A percentile compares a stretch with the other conserved stretches of the same genome.
phyloP scores from a whole-genome alignment of 805 yeast genomes.

The Metschnikowia rubicola region DNA sequence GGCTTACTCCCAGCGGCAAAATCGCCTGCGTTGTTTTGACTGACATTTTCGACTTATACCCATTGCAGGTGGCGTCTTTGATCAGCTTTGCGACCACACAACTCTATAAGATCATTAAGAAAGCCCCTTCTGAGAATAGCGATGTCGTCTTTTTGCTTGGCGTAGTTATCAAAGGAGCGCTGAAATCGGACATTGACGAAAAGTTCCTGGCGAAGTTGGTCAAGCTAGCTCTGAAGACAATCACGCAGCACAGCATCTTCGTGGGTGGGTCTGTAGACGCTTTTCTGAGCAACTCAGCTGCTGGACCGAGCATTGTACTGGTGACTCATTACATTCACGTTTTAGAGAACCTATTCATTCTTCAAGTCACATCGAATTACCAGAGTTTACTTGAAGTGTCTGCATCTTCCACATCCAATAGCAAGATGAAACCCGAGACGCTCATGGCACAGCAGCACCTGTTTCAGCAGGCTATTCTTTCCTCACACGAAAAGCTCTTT shows the following conservation, averaged over 20 bases:
- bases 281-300: constrained; percentile 9
- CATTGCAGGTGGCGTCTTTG: constrained; percentile 35
- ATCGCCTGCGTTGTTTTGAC: constrained; percentile 31
- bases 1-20: constrained; percentile 18
- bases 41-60: constrained; percentile 37
- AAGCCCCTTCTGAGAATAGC: constrained; percentile 23
- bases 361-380: constrained; percentile 35
- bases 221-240: constrained; percentile 30
- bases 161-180: constrained; percentile 31
- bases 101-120: constrained; percentile 39
- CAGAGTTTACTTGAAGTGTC: constrained; percentile 35
- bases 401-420: constrained; percentile 33
- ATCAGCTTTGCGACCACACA: constrained; percentile 32
- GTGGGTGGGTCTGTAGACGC: constrained; percentile 11
- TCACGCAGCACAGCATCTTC: constrained; percentile 20
- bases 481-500: constrained; percentile 29
- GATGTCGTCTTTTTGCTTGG: constrained; percentile 31
- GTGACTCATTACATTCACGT: constrained; percentile 33
- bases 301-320: constrained; percentile 5
- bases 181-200: constrained; percentile 39
- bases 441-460: constrained; percentile 39
- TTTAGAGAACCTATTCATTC: constrained; percentile 29
- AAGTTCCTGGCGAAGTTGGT: constrained; percentile 35
- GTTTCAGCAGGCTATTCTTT: constrained; percentile 30
- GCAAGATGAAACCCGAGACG: constrained; percentile 41